phyloP scores from a whole-genome alignment of 306 rosid species.

The Morella rubra region DNA sequence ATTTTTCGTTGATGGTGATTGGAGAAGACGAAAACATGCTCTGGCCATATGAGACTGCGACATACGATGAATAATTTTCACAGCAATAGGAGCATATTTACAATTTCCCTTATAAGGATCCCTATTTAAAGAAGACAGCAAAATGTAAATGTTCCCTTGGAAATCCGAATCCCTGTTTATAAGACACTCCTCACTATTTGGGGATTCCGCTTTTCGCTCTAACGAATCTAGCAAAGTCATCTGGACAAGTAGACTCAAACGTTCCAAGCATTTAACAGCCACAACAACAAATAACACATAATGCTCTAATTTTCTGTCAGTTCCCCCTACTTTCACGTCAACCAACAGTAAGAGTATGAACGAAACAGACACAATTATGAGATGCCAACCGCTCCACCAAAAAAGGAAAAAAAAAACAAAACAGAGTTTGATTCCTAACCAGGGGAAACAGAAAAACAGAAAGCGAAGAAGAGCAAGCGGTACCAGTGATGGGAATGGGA shows the following conservation, averaged over 20 bases:
- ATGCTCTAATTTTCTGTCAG: background rate
- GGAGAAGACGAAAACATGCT: background rate
- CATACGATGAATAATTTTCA: background rate
- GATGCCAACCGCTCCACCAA: background rate
- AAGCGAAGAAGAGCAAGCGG: slow-evolving; percentile 6
- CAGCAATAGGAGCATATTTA: background rate
- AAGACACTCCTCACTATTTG: background rate
- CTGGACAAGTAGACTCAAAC: background rate
- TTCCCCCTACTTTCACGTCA: background rate
- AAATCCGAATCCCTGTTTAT: background rate
- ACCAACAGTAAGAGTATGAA: background rate
- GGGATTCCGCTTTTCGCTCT: background rate
- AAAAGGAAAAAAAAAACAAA: background rate
- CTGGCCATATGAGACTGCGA: background rate
- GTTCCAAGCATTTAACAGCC: background rate
- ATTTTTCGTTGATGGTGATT: background rate
- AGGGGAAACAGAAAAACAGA: background rate
- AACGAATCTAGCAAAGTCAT: background rate
- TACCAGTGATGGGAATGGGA: slow-evolving; percentile 75
- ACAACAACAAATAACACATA: background rate
- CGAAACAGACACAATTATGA: background rate
- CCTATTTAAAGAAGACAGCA: background rate
- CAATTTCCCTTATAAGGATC: background rate
- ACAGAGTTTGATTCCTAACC: background rate
- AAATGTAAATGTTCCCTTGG: background rate